A percentile compares a stretch with the other conserved stretches of the same genome.
phyloP scores from a whole-genome alignment of 2,329 filamentous ascomycete species.

The Cordyceps tenuipes region DNA sequence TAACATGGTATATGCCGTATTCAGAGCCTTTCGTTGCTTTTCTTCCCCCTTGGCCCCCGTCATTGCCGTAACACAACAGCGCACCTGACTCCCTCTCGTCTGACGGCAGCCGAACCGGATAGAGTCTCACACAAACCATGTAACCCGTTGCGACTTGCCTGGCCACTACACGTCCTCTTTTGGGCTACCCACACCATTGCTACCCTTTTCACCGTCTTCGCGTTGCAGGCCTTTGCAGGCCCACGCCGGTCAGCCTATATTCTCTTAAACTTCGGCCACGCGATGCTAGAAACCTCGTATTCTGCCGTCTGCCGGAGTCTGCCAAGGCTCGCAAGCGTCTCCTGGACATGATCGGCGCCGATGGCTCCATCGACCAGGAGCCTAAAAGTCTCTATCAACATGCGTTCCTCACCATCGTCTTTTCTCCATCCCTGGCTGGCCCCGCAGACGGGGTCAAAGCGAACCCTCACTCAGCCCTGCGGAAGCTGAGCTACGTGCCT shows the following conservation, averaged over 20 bases:
- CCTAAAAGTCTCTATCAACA: not conserved
- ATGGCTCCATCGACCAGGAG: not conserved
- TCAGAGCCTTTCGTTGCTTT: not conserved
- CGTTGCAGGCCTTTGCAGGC: too few relatives aligned
- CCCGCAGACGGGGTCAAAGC: not conserved
- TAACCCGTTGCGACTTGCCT: too few relatives aligned
- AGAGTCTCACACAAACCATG: not conserved
- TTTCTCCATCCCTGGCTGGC: not conserved
- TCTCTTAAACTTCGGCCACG: not conserved
- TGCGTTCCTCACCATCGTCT: not conserved
- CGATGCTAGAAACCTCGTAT: constrained; percentile 1
- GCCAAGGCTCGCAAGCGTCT: not conserved
- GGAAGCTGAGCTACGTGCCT: not conserved
- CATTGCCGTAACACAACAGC: not conserved
- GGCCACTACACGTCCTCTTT: not conserved
- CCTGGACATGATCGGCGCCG: not conserved
- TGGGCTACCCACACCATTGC: not conserved
- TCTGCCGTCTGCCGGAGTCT: not conserved
- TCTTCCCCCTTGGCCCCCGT: not conserved
- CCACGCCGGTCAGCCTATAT: not conserved
- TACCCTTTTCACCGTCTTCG: too few relatives aligned
- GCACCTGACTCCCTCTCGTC: not conserved
- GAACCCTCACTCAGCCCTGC: not conserved
- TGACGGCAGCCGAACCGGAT: not conserved
- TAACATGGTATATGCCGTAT: not conserved